These are phyloP conservation scores for Logfia minima DNA, from an alignment of 129 eudicot genomes.

Conservation along the genomic window DNA sequence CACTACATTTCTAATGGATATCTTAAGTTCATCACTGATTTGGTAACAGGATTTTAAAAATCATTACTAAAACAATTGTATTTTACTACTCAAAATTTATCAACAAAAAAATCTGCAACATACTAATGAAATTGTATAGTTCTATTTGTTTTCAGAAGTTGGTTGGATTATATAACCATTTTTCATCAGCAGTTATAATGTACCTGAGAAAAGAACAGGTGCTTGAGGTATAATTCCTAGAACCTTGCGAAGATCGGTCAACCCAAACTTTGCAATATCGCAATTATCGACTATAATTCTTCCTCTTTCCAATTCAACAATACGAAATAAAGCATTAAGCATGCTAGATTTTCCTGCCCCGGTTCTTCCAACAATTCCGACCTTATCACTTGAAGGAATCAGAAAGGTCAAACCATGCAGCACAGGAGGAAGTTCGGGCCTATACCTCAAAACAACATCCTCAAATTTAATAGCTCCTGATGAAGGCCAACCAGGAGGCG, in stretches of 20 bases:
- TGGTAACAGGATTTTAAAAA: neutral
- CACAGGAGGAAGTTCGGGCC: slow-evolving; percentile 94
- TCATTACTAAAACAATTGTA: neutral
- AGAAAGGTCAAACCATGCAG: slow-evolving; percentile 71
- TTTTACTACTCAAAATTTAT: neutral
- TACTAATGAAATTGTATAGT: neutral
- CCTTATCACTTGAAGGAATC: slow-evolving; percentile 69
- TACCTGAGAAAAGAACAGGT: slow-evolving; percentile 99
- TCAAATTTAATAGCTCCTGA: slow-evolving; percentile 76
- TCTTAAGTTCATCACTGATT: neutral
- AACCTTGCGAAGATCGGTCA: slow-evolving; percentile 83
- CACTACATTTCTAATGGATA: neutral
- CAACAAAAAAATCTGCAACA: neutral
- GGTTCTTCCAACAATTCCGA: slow-evolving; percentile 95
- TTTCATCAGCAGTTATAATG: neutral
- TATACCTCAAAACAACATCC: slow-evolving; percentile 73
- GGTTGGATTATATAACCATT: neutral
- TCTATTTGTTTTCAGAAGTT: neutral
- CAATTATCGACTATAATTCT: slow-evolving; percentile 72
- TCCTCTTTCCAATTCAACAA: slow-evolving; percentile 90
- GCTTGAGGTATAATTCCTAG: slow-evolving; percentile 94
- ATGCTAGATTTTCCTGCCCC: slow-evolving; percentile 99
- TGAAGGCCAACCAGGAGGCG: slow-evolving; percentile 98
- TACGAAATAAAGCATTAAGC: slow-evolving; percentile 92
- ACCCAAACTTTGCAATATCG: slow-evolving; percentile 82